Evolutionary conservation across 306 rosid genomes (phyloP), one percentile per base, ranked within the genome.

Genomic region (Trichosanthes cucumerina): DNA sequence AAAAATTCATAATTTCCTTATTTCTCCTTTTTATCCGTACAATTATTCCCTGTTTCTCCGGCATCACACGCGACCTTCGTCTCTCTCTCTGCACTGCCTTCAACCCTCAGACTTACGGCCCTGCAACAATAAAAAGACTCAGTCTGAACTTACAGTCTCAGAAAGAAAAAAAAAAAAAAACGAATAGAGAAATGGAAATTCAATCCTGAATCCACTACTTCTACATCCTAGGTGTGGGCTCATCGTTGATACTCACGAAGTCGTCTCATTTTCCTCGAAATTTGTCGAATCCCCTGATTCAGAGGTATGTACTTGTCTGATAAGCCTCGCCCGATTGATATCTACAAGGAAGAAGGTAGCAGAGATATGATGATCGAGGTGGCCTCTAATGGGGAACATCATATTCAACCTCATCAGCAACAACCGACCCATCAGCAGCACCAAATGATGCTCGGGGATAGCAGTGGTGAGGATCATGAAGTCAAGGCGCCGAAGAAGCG

Each of bases 401-500:
- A 33, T 46, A 84, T 15, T 44, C 77, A 16, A 68, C 59, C 81
- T 23, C 75, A 68, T 23, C 84, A 54, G 34, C 96, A 66, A 4
- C 88, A 76, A 1, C 90, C 31, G 72, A 65, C 72, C 8, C 44
- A 36, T 65, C 72, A 19, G 49, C 73, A 76, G 23, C 93, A 88
- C 47, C 85, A 82, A 78, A 70, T 95, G 87, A 82, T 95, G 18
- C 82, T 88, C n/a, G 91, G 87, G 1, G 99, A 92, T n/a, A 91
- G 91, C 80, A 88, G 95, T 43, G 91, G 88, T 10, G 97, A 95
- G 69, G 98, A 95, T 58, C 97, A 90, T n/a, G 99, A 92, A 72
- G 82, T 93, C 19, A 95, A 90, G 81, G 92, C 97, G 0, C 93
- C 99, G 14, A 95, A 95, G 87, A 95, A 95, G 81, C 92, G 99